Conservation (phyloP, 495 filamentous ascomycete genomes). For the Tuber microsphaerosporum region DNA sequence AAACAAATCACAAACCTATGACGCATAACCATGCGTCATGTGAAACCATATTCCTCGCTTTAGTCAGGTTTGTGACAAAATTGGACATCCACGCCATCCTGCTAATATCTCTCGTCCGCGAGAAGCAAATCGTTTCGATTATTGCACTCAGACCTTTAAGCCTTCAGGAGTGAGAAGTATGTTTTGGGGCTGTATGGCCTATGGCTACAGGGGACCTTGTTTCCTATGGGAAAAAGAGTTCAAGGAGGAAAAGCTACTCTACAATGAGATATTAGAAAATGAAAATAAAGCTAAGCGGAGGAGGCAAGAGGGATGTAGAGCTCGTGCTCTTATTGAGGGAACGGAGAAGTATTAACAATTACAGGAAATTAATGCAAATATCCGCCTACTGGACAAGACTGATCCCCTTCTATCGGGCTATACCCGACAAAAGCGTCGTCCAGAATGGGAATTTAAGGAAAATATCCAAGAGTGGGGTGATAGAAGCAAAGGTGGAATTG, state of each 20-base stretch:
- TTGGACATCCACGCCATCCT: too few relatives aligned
- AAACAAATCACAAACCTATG: too few relatives aligned
- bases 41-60: too few relatives aligned
- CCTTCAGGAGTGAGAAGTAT: neutral
- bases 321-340: neutral
- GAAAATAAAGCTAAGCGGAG: neutral
- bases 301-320: neutral
- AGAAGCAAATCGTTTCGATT: neutral
- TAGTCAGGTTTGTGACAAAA: too few relatives aligned
- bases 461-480: neutral
- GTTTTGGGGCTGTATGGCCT: slow-evolving; percentile 12
- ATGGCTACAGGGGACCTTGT: slow-evolving; percentile 5
- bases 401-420: neutral
- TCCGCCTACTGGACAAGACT: neutral
- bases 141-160: neutral
- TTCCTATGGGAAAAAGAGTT: slow-evolving; percentile 6
- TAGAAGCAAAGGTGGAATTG: slow-evolving; percentile 1
- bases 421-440: neutral
- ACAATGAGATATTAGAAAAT: neutral
- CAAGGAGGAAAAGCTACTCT: neutral
- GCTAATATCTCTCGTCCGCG: neutral
- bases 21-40: too few relatives aligned
- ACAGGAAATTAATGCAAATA: slow-evolving; percentile 2
- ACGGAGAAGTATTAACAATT: neutral
- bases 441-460: slow-evolving; percentile 16